Base-by-base conservation (phyloP, 208 protist species). In the Porcisia deanei region DNA sequence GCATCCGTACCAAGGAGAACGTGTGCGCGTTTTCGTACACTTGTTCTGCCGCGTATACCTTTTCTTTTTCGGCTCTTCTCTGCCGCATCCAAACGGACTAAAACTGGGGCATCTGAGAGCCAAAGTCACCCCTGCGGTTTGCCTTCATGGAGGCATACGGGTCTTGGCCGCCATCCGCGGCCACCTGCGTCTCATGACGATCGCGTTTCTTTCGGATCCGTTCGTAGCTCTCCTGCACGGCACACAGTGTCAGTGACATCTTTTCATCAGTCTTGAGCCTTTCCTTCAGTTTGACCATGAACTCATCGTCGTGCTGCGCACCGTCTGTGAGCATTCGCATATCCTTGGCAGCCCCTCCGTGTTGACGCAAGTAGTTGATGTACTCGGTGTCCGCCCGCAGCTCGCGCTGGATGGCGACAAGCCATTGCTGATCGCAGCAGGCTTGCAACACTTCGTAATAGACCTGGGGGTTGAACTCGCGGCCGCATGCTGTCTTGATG, bases 371-470 rank as follows among this genome's bases (percentile, higher is more conserved):
- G 69, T 87, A 88, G 20, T 89, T 83, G 39, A 94, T 47, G 80
- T 94, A 96, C 82, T 96, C 92, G 12, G 79, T 71, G 77, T 96
- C 92, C 25, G 60, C 88, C 52, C 78, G 82, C 59, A 96, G 63
- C 73, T 94, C 88, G 3, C 88, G 86, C 83, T 96, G 92, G 61
- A 96, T 92, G n/a, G 90, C 88, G 47, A 86, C 78, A 76, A 96
- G 78, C 92, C 92, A 96, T 85, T 91, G 85, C 81, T 86, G 86
- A 75, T 96, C 90, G 64, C 90, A 94, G 80, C 90, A 94, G 3
- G 92, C 92, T 85, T 96, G 92, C 54, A 96, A 73, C 41, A 94
- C 80, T 75, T 96, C 92, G 76, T 94, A 87, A 79, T 94, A 94
- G 10, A 92, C 60, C 73, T 93, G 85, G 20, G 90, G 88, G 73